Conservation (phyloP, 345 rosid species). For the Leavenworthia alabamica region DNA sequence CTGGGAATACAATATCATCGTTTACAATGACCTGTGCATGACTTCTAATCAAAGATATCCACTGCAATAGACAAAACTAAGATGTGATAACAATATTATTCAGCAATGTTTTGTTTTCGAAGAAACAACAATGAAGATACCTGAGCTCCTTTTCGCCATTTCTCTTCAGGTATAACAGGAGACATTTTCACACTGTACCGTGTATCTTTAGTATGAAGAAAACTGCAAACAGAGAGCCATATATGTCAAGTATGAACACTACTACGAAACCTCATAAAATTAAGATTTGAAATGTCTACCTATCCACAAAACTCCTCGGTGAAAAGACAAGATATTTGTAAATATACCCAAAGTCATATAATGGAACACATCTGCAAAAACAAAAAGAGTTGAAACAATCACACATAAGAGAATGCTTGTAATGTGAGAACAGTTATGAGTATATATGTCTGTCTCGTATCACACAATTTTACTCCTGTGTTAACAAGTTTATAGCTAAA, state of each 20-base stretch:
- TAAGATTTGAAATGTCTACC: conserved; percentile 48
- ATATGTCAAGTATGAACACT: too few relatives aligned
- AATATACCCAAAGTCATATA: conserved; percentile 76
- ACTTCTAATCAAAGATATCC: conserved; percentile 68
- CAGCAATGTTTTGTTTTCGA: too few relatives aligned
- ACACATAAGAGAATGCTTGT: too few relatives aligned
- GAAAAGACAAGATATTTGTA: conserved; percentile 79
- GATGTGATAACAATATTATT: too few relatives aligned
- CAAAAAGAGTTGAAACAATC: neutral
- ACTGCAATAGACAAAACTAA: conserved; percentile 43
- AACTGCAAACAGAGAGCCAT: conserved; percentile 48
- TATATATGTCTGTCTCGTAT: too few relatives aligned
- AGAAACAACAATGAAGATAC: conserved; percentile 37
- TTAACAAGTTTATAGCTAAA: too few relatives aligned
- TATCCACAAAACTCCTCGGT: conserved; percentile 86
- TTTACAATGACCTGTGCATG: conserved; percentile 68
- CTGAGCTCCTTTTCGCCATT: conserved; percentile 96
- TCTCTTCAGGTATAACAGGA: conserved; percentile 48
- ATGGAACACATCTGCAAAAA: conserved; percentile 77
- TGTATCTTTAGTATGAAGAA: conserved; percentile 58
- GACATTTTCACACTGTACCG: conserved; percentile 71
- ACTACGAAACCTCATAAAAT: too few relatives aligned
- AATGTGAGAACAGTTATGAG: too few relatives aligned
- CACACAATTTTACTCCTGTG: too few relatives aligned
- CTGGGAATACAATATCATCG: conserved; percentile 54